Percentiles rank a stretch among this genome's conserved stretches.
phyloP scores from a whole-genome alignment of 2,329 filamentous ascomycete species.

The Apiospora arundinis region DNA sequence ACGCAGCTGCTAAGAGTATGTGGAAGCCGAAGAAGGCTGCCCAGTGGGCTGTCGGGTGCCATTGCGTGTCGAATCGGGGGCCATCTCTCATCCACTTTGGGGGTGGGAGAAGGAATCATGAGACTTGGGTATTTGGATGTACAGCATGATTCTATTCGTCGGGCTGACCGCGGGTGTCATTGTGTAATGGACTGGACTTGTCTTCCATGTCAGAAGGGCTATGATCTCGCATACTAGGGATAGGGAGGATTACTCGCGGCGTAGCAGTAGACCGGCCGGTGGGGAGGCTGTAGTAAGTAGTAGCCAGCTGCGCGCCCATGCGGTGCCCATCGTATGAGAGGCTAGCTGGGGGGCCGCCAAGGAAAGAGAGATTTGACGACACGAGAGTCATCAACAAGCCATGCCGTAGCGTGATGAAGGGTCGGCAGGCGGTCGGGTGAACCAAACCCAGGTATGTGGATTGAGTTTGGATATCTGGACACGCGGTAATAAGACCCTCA shows the following conservation, averaged over 20 bases:
- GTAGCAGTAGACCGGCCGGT: background rate
- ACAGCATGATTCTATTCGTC: constrained; percentile 4
- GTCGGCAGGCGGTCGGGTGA: background rate
- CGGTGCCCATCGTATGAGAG: background rate
- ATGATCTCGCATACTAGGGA: background rate
- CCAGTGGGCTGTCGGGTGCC: constrained; percentile 12
- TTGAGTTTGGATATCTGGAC: constrained; percentile 5
- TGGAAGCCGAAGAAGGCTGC: background rate
- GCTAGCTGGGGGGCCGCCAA: background rate
- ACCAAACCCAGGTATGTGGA: constrained; percentile 6
- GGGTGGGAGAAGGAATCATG: constrained; percentile 3
- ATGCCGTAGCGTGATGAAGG: background rate
- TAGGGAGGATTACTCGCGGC: constrained; percentile 17
- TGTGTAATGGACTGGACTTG: background rate
- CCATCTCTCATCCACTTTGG: background rate
- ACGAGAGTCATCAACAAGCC: constrained; percentile 6
- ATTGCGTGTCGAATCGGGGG: constrained; percentile 11
- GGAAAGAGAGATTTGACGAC: background rate
- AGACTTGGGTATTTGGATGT: background rate
- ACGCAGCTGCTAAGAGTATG: constrained; percentile 1
- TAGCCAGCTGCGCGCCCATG: background rate
- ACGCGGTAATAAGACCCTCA: constrained; percentile 12
- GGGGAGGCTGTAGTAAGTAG: background rate
- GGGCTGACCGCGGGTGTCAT: background rate
- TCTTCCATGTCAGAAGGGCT: background rate